Evolutionary conservation across 192 early-diverging fungal species (phyloP).

Genomic region (Coemansia sp.): DNA sequence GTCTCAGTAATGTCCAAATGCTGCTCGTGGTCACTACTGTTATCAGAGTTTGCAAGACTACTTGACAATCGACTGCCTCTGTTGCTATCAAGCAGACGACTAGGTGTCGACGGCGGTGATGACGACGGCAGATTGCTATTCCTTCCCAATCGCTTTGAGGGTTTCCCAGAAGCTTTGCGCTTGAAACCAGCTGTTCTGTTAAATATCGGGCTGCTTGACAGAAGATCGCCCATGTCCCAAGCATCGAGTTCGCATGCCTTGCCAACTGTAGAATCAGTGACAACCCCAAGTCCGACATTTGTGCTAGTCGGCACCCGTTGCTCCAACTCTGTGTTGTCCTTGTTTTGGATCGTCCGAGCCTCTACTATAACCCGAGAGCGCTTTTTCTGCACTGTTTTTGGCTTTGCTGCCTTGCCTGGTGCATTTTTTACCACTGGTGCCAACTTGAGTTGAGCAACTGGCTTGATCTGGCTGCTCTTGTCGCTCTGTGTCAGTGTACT

Average conservation of each 20-base stretch:
- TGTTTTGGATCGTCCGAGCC: not conserved
- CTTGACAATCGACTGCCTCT: constrained; percentile 21
- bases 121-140: constrained; percentile 31
- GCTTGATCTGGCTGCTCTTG: not conserved
- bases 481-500: not conserved
- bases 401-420: not conserved
- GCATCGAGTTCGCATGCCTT: not conserved
- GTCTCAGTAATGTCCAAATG: not conserved
- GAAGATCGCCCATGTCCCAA: constrained; percentile 33
- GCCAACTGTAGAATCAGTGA: not conserved
- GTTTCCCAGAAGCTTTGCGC: constrained; percentile 1
- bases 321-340: not conserved
- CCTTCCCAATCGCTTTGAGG: not conserved
- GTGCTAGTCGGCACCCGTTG: not conserved
- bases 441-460: not conserved
- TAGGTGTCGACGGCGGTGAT: constrained; percentile 39
- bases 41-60: constrained; percentile 18
- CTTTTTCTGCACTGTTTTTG: not conserved
- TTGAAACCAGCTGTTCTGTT: constrained; percentile 7
- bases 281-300: not conserved
- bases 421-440: not conserved
- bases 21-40: constrained; percentile 15
- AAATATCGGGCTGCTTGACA: constrained; percentile 19
- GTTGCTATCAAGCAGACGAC: constrained; percentile 21
- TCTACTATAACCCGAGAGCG: not conserved